These are phyloP conservation scores for Pisolithus tinctorius DNA, from an alignment of 768 basidiomycete species.

Conservation along the genomic window DNA sequence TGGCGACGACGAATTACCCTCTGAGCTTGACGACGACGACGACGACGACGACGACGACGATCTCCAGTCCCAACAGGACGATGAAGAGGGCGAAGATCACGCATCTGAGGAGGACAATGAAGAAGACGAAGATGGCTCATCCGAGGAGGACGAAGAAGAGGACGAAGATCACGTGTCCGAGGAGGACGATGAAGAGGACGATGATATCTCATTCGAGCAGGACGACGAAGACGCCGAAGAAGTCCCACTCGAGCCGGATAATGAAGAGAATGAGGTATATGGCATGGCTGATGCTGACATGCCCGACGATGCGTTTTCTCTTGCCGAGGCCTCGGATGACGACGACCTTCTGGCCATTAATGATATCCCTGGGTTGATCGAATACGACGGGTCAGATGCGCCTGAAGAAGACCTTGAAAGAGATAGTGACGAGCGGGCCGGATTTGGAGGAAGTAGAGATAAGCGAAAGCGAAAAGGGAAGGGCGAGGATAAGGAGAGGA, in stretches of 20 bases:
- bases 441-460: conserved; percentile 38
- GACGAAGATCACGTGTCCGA: background rate
- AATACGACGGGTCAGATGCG: conserved; percentile 50
- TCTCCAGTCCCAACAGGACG: background rate
- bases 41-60: conserved; percentile 22
- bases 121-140: too few relatives aligned
- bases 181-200: conserved; percentile 21
- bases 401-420: conserved; percentile 42
- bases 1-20: conserved; percentile 35
- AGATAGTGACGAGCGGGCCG: conserved; percentile 24
- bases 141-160: conserved; percentile 13
- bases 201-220: conserved; percentile 19
- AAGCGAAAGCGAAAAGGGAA: conserved; percentile 44
- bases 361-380: conserved; percentile 53
- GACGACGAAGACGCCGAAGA: conserved; percentile 13
- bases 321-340: conserved; percentile 63
- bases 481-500: conserved; percentile 28
- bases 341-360: conserved; percentile 59
- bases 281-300: conserved; percentile 30
- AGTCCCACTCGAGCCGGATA: conserved; percentile 8
- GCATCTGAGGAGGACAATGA: too few relatives aligned
- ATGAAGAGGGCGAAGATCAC: too few relatives aligned
- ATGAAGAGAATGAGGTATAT: conserved; percentile 25
- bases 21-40: conserved; percentile 23
- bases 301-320: conserved; percentile 42